phyloP scores from a whole-genome alignment of 495 filamentous ascomycete species.

The Glarea lozoyensis region DNA sequence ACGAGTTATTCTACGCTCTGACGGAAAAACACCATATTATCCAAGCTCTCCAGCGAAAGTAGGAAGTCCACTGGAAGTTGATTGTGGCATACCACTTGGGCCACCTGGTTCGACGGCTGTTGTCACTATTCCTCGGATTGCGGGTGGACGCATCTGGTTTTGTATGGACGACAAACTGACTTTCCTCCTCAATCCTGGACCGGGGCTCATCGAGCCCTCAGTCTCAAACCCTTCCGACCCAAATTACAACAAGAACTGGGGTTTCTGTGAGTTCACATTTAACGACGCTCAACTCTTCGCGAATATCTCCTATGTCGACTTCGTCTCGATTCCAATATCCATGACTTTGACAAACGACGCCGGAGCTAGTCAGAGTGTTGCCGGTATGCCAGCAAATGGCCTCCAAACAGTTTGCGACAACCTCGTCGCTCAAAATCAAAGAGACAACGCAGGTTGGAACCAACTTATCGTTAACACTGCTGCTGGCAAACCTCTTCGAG shows the following conservation, averaged over 20 bases:
- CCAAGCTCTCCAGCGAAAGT: conserved; percentile 40
- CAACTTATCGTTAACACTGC: conserved; percentile 44
- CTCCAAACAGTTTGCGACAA: conserved; percentile 45
- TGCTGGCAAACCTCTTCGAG: conserved; percentile 46
- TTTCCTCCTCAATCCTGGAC: conserved; percentile 62
- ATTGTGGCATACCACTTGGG: conserved; percentile 57
- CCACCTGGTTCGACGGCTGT: conserved; percentile 46
- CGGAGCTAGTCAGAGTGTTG: conserved; percentile 42
- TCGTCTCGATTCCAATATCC: conserved; percentile 57
- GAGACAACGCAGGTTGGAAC: conserved; percentile 54
- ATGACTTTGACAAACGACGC: conserved; percentile 46
- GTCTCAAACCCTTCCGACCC: conserved; percentile 56
- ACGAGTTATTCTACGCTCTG: conserved; percentile 52
- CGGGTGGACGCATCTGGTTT: conserved; percentile 64
- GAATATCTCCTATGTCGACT: conserved; percentile 72
- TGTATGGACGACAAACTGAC: conserved; percentile 47
- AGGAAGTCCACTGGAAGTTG: conserved; percentile 33
- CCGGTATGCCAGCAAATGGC: conserved; percentile 48
- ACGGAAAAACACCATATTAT: conserved; percentile 37
- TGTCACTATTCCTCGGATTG: conserved; percentile 57
- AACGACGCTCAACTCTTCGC: conserved; percentile 58
- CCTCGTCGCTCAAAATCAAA: conserved; percentile 41
- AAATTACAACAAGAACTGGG: conserved; percentile 56
- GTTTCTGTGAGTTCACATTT: conserved; percentile 69
- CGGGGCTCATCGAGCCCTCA: conserved; percentile 62